Percentiles rank a stretch among this genome's conserved stretches.
Evolutionary conservation across 2,329 filamentous ascomycete species (phyloP).

Genomic region (Meredithiella fracta): DNA sequence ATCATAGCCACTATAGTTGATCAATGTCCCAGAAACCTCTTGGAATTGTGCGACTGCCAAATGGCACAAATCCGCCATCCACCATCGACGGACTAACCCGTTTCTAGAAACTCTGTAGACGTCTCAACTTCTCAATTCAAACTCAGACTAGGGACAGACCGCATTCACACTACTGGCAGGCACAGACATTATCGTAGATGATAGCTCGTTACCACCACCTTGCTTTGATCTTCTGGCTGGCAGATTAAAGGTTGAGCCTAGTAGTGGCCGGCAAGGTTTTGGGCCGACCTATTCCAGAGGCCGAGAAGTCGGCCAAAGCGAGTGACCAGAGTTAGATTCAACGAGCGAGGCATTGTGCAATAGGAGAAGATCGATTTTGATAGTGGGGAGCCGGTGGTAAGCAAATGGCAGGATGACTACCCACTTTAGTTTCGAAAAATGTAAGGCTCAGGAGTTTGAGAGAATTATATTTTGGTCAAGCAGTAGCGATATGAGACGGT

Average conservation of each 20-base stretch:
- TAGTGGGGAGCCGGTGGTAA: background rate
- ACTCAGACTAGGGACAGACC: background rate
- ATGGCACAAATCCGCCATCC: too few species aligned
- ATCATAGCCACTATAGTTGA: too few species aligned
- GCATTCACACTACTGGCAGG: background rate
- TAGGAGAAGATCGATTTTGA: background rate
- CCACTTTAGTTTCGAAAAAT: background rate
- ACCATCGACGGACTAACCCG: background rate
- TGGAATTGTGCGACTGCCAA: too few species aligned
- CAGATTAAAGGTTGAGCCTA: too few species aligned
- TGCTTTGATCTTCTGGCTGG: too few species aligned
- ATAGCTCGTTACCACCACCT: too few species aligned
- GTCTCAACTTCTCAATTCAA: background rate
- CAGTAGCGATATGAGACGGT: background rate
- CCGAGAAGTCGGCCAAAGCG: background rate
- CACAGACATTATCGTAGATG: background rate
- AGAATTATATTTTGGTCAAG: too few species aligned
- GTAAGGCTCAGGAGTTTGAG: slow-evolving; percentile 1
- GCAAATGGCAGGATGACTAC: background rate
- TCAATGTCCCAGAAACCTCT: too few species aligned
- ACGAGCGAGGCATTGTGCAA: too few species aligned
- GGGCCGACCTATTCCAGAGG: background rate
- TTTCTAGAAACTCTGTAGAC: background rate
- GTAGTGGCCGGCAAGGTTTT: too few species aligned
- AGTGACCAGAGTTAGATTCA: background rate